Evolutionary conservation across 2,329 filamentous ascomycete genomes (phyloP).

Genomic region (Fusarium proliferatum): DNA sequence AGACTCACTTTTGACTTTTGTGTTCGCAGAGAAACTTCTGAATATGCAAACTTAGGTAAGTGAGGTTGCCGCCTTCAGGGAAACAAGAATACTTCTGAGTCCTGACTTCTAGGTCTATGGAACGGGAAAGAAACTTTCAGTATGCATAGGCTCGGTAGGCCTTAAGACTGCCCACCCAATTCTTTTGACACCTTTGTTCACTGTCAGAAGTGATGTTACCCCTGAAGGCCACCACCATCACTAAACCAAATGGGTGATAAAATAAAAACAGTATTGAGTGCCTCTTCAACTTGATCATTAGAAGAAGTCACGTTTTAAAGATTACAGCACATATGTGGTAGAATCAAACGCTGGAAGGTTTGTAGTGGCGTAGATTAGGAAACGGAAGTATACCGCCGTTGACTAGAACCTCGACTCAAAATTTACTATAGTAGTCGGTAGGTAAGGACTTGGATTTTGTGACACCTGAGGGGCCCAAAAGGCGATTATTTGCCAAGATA

Average conservation of each 20-base stretch:
- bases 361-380: neutral
- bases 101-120: neutral
- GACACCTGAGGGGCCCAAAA: neutral
- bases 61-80: neutral
- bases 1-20: neutral
- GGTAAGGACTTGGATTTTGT: neutral
- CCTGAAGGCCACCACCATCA: neutral
- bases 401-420: neutral
- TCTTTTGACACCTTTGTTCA: neutral
- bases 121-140: too few relatives aligned
- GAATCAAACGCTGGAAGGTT: neutral
- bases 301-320: neutral
- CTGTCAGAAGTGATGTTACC: neutral
- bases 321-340: neutral
- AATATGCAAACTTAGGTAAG: neutral
- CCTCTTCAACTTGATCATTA: neutral
- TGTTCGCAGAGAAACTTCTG: neutral
- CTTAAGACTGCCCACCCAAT: neutral
- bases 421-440: neutral
- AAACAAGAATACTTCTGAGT: neutral
- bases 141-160: too few relatives aligned
- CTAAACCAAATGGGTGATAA: neutral
- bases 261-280: neutral
- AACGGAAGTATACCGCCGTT: neutral
- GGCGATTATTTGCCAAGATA: accelerated